Percentiles rank a stretch among this genome's conserved stretches.
These are phyloP conservation scores for Populus deltoides DNA, from an alignment of 345 rosid species.

Conservation along the genomic window DNA sequence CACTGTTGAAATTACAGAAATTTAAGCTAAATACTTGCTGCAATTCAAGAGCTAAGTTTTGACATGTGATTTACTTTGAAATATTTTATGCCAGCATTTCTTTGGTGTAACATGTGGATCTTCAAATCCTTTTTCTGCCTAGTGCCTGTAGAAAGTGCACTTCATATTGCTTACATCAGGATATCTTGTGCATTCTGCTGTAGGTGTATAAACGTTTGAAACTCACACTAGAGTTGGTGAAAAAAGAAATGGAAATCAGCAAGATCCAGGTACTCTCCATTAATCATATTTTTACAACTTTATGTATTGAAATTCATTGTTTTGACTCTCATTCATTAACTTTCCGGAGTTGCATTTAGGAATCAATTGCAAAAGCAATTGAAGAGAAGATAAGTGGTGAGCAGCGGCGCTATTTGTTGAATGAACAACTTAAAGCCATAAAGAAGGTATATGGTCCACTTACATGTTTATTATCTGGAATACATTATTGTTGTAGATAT, in stretches of 20 bases:
- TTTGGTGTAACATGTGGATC: not conserved
- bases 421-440: constrained; percentile 98
- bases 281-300: not conserved
- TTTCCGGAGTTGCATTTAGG: constrained; percentile 43
- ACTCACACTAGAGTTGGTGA: constrained; percentile 78
- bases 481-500: not conserved
- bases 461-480: not conserved
- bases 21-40: not conserved
- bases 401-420: constrained; percentile 94
- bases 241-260: constrained; percentile 97
- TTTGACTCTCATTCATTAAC: constrained; percentile 8
- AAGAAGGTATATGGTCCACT: constrained; percentile 63
- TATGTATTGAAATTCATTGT: not conserved
- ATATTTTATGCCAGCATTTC: not conserved
- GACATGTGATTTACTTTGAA: constrained; percentile 1
- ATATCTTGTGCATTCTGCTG: not conserved
- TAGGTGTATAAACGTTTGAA: constrained; percentile 91
- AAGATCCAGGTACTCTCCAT: constrained; percentile 73
- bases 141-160: not conserved
- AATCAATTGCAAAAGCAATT: constrained; percentile 94
- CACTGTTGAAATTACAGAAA: not conserved
- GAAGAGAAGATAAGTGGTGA: constrained; percentile 99
- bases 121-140: not conserved
- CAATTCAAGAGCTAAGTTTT: constrained; percentile 3
- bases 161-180: not conserved